phyloP scores from a whole-genome alignment of 2,329 filamentous ascomycete genomes.

The Neopestalotiopsis sp. region DNA sequence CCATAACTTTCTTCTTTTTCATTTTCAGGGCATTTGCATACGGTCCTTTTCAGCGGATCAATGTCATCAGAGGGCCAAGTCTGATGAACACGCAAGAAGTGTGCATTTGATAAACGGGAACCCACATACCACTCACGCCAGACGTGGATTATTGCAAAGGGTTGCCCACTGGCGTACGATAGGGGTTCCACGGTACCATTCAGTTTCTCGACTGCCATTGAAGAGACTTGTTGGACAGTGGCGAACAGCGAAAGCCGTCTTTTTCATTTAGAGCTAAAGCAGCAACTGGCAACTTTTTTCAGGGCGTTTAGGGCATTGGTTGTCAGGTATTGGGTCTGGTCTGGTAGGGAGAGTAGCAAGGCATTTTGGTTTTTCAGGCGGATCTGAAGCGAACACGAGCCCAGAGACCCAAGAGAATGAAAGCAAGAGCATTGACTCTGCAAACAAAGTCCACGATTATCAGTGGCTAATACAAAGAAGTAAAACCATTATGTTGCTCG shows the following conservation, averaged over 20 bases:
- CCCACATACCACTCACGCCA: background rate
- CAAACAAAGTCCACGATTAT: background rate
- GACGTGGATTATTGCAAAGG: too few relatives aligned
- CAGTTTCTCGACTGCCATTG: background rate
- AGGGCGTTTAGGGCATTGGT: background rate
- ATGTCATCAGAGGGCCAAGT: background rate
- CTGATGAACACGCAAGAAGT: background rate
- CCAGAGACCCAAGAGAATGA: background rate
- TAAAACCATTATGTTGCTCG: background rate
- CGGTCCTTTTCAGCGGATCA: background rate
- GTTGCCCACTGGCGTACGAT: background rate
- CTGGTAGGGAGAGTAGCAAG: background rate
- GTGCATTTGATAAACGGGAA: background rate
- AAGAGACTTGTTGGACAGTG: background rate
- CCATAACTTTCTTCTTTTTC: background rate
- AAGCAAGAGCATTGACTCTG: background rate
- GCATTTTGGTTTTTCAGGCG: background rate
- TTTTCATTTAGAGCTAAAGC: constrained; percentile 10
- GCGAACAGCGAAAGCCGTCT: background rate
- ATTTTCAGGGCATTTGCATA: background rate
- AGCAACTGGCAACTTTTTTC: constrained; percentile 9
- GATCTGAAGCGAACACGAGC: background rate
- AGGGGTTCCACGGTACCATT: background rate
- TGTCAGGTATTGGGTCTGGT: constrained; percentile 3
- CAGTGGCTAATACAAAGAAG: background rate